Percentiles rank a stretch among this genome's conserved stretches.
phyloP scores from a whole-genome alignment of 2,329 filamentous ascomycete genomes.

The Pestalotiopsis sp. region DNA sequence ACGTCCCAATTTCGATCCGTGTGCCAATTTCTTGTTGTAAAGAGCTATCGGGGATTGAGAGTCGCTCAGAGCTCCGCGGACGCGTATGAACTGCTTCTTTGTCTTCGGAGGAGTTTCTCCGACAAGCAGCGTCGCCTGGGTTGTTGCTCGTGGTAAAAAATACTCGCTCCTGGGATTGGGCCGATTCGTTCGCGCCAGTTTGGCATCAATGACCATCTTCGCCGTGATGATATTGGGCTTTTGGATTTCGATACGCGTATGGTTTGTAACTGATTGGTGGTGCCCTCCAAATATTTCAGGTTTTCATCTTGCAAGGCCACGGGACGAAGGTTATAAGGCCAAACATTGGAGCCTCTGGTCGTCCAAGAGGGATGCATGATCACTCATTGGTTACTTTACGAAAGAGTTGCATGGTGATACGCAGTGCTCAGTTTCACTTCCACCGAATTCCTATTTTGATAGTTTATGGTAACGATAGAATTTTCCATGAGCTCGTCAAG shows the following conservation, averaged over 20 bases:
- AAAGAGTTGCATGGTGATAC: background rate
- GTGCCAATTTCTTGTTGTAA: background rate
- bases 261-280: too few species aligned
- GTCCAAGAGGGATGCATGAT: background rate
- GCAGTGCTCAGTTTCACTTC: background rate
- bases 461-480: background rate
- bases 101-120: background rate
- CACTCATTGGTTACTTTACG: background rate
- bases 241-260: too few species aligned
- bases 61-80: background rate
- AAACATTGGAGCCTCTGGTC: background rate
- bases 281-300: too few species aligned
- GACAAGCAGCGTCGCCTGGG: background rate
- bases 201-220: too few species aligned
- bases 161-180: too few species aligned
- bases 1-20: background rate
- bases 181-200: too few species aligned
- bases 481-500: background rate
- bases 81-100: background rate
- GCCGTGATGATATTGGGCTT: too few species aligned
- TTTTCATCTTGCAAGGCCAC: background rate
- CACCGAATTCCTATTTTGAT: background rate
- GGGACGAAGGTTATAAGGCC: background rate
- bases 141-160: too few species aligned
- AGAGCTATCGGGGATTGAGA: background rate